Evolutionary conservation across 176 grass and related monocot species (phyloP).

Genomic region (Miscanthus lutarioriparius): DNA sequence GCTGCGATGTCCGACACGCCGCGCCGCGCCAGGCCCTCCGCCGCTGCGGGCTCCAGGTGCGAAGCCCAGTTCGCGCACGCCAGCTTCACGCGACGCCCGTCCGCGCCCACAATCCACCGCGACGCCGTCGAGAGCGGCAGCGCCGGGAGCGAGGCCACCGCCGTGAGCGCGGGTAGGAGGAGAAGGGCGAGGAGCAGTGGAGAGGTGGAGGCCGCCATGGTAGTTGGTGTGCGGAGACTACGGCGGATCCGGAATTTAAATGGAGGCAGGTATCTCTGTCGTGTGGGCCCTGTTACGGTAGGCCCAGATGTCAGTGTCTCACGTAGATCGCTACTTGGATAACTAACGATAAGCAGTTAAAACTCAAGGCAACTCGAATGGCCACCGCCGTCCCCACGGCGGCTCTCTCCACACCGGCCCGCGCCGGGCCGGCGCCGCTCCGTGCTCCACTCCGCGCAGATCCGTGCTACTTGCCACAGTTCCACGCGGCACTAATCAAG

Average conservation of each 20-base stretch:
- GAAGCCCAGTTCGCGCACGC: slow-evolving; percentile 86
- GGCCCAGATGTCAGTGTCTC: neutral
- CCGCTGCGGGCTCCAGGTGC: slow-evolving; percentile 77
- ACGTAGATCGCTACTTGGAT: too few species aligned
- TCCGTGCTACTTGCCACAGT: too few species aligned
- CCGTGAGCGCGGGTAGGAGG: slow-evolving; percentile 6
- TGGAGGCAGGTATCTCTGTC: neutral
- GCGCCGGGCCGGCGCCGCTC: too few species aligned
- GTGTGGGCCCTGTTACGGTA: neutral
- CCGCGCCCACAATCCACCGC: slow-evolving; percentile 70
- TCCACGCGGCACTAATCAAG: too few species aligned
- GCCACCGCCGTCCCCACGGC: slow-evolving; percentile 27
- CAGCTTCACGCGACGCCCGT: slow-evolving; percentile 77
- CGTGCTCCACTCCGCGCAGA: too few species aligned
- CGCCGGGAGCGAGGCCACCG: slow-evolving; percentile 18
- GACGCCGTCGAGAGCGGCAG: slow-evolving; percentile 71
- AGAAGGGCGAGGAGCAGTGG: slow-evolving; percentile 10
- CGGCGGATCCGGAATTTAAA: slow-evolving; percentile 38
- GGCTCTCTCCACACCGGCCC: neutral
- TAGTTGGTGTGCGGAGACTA: neutral
- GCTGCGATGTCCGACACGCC: slow-evolving; percentile 52
- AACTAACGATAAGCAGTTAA: neutral
- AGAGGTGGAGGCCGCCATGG: slow-evolving; percentile 41
- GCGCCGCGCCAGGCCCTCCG: slow-evolving; percentile 84
- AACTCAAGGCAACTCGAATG: slow-evolving; percentile 15